Base-by-base conservation (phyloP, 1,139 yeast genomes). In the Hemisphaericaspora lyxosophila region DNA sequence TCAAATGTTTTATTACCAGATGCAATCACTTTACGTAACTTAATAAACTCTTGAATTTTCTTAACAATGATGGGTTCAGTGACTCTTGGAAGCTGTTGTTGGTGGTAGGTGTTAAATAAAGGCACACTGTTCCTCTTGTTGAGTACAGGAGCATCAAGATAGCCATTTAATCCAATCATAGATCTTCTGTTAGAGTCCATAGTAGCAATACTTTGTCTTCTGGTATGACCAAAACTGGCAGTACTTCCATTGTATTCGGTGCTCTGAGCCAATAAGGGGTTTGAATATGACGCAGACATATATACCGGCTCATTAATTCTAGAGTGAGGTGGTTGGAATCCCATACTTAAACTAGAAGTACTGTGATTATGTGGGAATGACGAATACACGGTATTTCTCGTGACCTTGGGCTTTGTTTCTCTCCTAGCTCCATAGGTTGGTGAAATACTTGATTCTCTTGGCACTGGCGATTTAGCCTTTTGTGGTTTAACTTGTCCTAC, bases 1-100 rank as follows among this genome's bases (percentile, higher is more conserved):
- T 70, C 75, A 33, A 62, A 55, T 1, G 73, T 54, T 49, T 72
- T 72, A 44, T 70, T 70, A 14, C 78, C 77, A 2, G 68, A 52
- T 3, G 75, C 67, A 42, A 72, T 72, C 9, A 64, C 46, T 16
- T 50, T 45, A 33, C 78, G 60, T 40, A 72, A 59, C 20, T 51
- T 53, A 26, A 59, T 47, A 44, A 71, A 71, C 33, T 65, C 64
- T 26, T 63, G 62, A 35, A 71, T 62, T 46, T 64, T 67, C 26
- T 53, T 55, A 39, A 51, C 54, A 31, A 67, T 59, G 24, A 52
- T 52, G 3, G 54, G 46, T 42, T 61, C 67, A 3, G 39, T 40
- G 7, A 50, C 38, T 38, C 44, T 43, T 44, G 35, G 36, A 9
- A 23, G 19, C 17, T 22, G 44, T 8, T 13, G 39, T 17, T 28